phyloP scores from a whole-genome alignment of 176 grass and related monocot genomes.

The Saccharum spontaneum region DNA sequence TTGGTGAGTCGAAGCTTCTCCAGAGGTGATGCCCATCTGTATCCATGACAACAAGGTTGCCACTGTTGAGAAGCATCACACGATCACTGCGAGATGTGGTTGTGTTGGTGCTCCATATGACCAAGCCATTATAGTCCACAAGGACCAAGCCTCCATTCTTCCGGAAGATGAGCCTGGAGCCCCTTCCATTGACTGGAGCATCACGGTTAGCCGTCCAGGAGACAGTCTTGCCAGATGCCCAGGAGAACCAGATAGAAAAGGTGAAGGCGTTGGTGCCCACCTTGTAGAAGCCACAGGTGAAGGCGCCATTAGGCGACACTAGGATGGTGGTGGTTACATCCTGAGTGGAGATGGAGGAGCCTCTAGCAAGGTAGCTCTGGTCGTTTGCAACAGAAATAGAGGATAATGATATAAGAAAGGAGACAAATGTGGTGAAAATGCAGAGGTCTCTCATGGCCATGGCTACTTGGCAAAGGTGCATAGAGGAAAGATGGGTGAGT shows the following conservation, averaged over 20 bases:
- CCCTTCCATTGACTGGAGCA: constrained; percentile 54
- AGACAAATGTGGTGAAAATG: background rate
- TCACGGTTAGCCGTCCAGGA: constrained; percentile 68
- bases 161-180: constrained; percentile 40
- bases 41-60: constrained; percentile 48
- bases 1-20: constrained; percentile 56
- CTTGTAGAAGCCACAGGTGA: constrained; percentile 64
- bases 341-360: constrained; percentile 10
- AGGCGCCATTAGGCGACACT: constrained; percentile 38
- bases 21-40: constrained; percentile 2
- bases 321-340: constrained; percentile 31
- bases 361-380: constrained; percentile 28
- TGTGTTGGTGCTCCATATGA: constrained; percentile 48
- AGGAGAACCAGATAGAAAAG: constrained; percentile 61
- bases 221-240: constrained; percentile 28
- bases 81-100: background rate
- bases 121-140: constrained; percentile 38
- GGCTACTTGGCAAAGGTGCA: constrained; percentile 17
- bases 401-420: constrained; percentile 20
- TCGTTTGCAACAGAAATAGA: background rate
- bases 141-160: constrained; percentile 29
- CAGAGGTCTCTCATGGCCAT: background rate
- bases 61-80: constrained; percentile 33
- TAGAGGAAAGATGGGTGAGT: background rate
- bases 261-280: constrained; percentile 57